Base-by-base conservation (phyloP, 495 filamentous ascomycete genomes). In the Aspergillus bridgeri region DNA sequence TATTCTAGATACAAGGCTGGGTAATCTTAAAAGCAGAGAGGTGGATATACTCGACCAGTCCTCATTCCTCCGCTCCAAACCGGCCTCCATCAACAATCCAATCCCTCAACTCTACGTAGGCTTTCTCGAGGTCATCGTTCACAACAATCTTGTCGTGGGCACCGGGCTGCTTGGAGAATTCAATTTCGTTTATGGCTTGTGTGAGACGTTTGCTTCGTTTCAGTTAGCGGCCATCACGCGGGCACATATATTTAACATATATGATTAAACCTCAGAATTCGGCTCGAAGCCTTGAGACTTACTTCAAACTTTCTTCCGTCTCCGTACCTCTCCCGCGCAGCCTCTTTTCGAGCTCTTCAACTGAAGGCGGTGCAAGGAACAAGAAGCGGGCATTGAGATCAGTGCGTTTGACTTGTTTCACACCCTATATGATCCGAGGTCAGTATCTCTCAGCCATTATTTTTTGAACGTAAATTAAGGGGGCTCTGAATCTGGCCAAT, bases 401-500 rank as follows among this genome's bases (percentile, higher is more conserved):
- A 50, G 87, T 85, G 15, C 81, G 81, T 68, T 90, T 90, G 57
- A 98, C 90, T 76, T 97, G 94, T 75, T 97, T 97, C 48, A 97
- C 92, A 25, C 93, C 94, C 87, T 87, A 57, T 57, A 78, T 89
- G 13, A 42, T 42, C 0, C n/a, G 25, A 24, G n/a, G 23, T 60
- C 24, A 55, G 38, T 27, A 24, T 42, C 3, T 21, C 15, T 49
- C 17, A 45, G 13, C 19, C 20, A 42, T 42, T 20, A 20, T 44
- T 33, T 18, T n/a, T 42, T 22, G 3, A 2, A 11, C 27, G 7
- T 13, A 38, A 38, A 3, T 38, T 2, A 38, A 4, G 2, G 2
- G 33, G 3, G 1, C 33, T 38, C 33, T 13, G 9, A 38, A 27
- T 54, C 82, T 90, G 88, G 80, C 91, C 87, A 68, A 91, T 90